These are phyloP conservation scores for Raphanus raphanistrum DNA, from an alignment of 345 rosid species.

Conservation along the genomic window DNA sequence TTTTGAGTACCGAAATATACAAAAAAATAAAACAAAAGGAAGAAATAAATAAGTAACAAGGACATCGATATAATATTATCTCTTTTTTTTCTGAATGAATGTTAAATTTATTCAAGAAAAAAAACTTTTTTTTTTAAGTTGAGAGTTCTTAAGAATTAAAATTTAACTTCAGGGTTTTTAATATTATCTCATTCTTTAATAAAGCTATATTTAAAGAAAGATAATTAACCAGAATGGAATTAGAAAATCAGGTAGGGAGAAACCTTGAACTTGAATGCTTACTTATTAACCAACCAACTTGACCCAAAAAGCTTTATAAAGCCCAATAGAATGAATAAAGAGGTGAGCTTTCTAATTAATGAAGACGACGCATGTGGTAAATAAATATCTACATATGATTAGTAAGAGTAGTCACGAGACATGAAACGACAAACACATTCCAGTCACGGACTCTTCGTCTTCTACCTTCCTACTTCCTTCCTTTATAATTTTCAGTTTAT, in stretches of 20 bases:
- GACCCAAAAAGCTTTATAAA: not conserved
- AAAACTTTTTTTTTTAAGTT: no score
- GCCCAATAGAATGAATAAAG: not conserved
- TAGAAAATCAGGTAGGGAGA: not conserved
- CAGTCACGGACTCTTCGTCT: conserved; percentile 33
- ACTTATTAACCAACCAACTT: not conserved
- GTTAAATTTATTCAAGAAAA: no score
- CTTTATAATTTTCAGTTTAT: conserved; percentile 31
- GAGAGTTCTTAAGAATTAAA: no score
- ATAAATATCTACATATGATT: not conserved
- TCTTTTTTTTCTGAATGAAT: no score
- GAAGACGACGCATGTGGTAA: not conserved
- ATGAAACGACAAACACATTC: conserved; percentile 2
- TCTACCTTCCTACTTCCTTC: conserved; percentile 32
- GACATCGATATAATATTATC: no score
- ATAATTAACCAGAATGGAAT: not conserved
- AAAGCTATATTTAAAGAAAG: not conserved
- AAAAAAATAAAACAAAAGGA: no score
- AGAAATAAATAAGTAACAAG: no score
- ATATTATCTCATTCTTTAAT: no score
- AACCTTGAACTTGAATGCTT: not conserved
- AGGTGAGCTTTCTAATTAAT: not conserved
- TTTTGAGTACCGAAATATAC: no score
- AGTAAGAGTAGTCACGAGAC: conserved; percentile 35
- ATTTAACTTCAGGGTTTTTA: no score